Percentiles rank a stretch among this genome's conserved stretches.
These are phyloP conservation scores for Daedaleopsis sinensis DNA, from an alignment of 768 basidiomycete species.

Conservation along the genomic window DNA sequence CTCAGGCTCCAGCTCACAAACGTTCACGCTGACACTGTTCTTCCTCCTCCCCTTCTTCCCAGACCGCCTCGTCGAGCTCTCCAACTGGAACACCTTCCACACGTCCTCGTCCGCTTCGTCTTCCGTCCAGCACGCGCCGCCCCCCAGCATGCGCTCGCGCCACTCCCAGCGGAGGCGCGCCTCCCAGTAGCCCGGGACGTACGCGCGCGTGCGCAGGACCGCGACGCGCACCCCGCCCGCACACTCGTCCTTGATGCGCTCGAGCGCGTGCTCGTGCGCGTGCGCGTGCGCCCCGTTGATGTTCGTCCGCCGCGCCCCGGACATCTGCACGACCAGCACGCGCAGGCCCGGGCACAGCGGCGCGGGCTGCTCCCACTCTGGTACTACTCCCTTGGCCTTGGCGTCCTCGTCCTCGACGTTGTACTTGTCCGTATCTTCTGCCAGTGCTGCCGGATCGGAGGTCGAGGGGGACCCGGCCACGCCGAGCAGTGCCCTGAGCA, in stretches of 20 bases:
- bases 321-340: slow-evolving; percentile 10
- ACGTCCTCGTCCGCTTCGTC: slow-evolving; percentile 10
- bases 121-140: slow-evolving; percentile 13
- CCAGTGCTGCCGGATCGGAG: neutral
- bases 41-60: neutral
- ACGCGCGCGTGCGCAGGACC: slow-evolving; percentile 1
- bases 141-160: slow-evolving; percentile 12
- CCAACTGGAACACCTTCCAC: neutral
- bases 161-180: slow-evolving; percentile 11
- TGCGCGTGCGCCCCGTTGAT: neutral
- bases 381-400: neutral
- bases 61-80: neutral
- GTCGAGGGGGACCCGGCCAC: neutral
- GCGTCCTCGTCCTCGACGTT: no score
- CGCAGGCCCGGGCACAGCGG: slow-evolving; percentile 1
- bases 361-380: neutral
- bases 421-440: neutral
- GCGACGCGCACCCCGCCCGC: neutral
- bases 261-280: slow-evolving; percentile 2
- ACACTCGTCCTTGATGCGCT: neutral
- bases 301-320: neutral
- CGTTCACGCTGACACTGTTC: neutral
- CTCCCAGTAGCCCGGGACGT: slow-evolving; percentile 8
- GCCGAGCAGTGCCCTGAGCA: slow-evolving; percentile 9
- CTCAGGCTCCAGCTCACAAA: neutral